phyloP scores from a whole-genome alignment of 2,329 filamentous ascomycete genomes.

The Trichoderma lentiforme region DNA sequence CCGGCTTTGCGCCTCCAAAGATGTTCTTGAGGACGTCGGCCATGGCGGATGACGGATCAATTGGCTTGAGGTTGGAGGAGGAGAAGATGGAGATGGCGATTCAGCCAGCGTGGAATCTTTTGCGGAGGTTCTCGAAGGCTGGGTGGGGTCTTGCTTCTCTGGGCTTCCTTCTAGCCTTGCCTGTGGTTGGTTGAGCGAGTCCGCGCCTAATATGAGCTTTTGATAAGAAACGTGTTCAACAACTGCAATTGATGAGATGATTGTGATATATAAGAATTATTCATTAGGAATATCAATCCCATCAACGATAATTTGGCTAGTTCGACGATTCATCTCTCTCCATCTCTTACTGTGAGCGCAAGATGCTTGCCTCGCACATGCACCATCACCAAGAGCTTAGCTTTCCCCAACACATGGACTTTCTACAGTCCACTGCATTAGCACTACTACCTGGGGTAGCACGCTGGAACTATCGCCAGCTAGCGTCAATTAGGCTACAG shows the following conservation, averaged over 20 bases:
- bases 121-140: constrained; percentile 20
- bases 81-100: constrained; percentile 15
- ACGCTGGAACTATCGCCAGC: not conserved
- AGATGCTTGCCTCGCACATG: not conserved
- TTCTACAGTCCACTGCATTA: not conserved
- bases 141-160: constrained; percentile 9
- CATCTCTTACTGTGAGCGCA: not conserved
- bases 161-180: constrained; percentile 1
- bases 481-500: not conserved
- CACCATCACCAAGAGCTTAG: not conserved
- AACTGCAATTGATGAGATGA: not conserved
- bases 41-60: constrained; percentile 41
- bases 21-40: constrained; percentile 63
- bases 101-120: constrained; percentile 22
- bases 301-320: not conserved
- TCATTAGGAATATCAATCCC: not conserved
- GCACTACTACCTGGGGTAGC: not conserved
- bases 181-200: not conserved
- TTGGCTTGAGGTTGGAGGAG: constrained; percentile 21
- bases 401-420: not conserved
- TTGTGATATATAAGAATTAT: not conserved
- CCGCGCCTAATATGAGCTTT: not conserved
- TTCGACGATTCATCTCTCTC: not conserved
- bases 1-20: constrained; percentile 63
- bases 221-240: not conserved